Percentiles rank a stretch among this genome's conserved stretches.
These are phyloP conservation scores for Gastrodia elata DNA, from an alignment of 106 monocot species.

Conservation along the genomic window DNA sequence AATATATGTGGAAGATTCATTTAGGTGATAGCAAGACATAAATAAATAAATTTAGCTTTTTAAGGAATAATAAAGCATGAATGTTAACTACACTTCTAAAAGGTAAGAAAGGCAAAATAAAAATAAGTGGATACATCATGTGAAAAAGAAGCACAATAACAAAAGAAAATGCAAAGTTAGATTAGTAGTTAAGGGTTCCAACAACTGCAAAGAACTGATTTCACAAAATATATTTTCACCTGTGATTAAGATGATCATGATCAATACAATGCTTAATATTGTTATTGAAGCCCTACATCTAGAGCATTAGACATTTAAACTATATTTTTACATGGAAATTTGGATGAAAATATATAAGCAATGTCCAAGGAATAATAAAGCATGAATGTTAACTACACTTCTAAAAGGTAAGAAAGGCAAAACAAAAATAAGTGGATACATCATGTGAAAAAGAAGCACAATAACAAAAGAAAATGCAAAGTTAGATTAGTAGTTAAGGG, in stretches of 20 bases:
- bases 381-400: background rate
- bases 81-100: background rate
- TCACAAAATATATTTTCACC: background rate
- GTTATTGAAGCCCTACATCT: background rate
- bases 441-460: background rate
- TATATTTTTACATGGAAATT: background rate
- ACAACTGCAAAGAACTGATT: background rate
- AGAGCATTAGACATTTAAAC: background rate
- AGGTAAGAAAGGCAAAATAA: background rate
- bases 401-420: background rate
- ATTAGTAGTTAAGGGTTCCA: background rate
- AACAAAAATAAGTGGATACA: background rate
- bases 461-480: background rate
- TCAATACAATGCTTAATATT: background rate
- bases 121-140: background rate
- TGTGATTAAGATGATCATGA: background rate
- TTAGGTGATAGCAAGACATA: no score
- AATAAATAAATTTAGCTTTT: background rate
- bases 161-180: background rate
- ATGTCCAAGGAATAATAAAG: background rate
- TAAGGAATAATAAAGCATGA: background rate
- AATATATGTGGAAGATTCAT: no score
- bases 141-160: background rate
- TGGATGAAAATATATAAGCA: background rate
- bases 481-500: background rate